Base-by-base conservation (phyloP, 805 yeast species). In the Cyberlindnera maritima region DNA sequence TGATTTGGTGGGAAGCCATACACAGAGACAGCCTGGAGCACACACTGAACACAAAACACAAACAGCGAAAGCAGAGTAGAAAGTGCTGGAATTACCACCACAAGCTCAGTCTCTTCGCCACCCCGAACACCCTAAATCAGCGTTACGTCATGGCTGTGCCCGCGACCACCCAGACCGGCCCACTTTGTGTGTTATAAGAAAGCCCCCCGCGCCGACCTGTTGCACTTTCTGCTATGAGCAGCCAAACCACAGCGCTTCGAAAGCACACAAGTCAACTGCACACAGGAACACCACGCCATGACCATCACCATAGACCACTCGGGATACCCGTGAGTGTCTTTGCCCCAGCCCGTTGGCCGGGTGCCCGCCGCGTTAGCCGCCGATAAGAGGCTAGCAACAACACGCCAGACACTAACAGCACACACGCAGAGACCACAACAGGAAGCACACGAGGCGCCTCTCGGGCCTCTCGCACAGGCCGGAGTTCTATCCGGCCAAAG, bases 401-500 rank as follows among this genome's bases (percentile, higher is more conserved):
- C 25, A 21, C 25, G 9, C 5, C 25, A 21, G 25, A 5, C 25
- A 36, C 18, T 36, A 36, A 36, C 28, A 20, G 10, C 5, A 6
- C 25, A 9, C 25, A 6, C 25, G 25, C 25, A 21, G 25, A 37
- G 47, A 36, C 20, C 28, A 18, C 1, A 37, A 44, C 17, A 35
- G 47, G 43, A 44, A 42, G 21, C 32, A 44, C 36, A 44, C 44
- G 26, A 40, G 56, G 47, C 50, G 56, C 23, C 43, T 51, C 19
- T 49, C 56, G 5, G 44, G 52, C 15, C 42, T 57, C 0, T 50
- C 55, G 1, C 44, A 52, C 13, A 43, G 29, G 20, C 54, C 57
- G 13, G 31, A 45, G 35, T 62, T 56, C 49, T 62, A 65, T 47
- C 56, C 63, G 19, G 66, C 62, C 2, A 59, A 61, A 36, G 63